phyloP scores from a whole-genome alignment of 805 yeast species.

The Priceomyces carsonii region DNA sequence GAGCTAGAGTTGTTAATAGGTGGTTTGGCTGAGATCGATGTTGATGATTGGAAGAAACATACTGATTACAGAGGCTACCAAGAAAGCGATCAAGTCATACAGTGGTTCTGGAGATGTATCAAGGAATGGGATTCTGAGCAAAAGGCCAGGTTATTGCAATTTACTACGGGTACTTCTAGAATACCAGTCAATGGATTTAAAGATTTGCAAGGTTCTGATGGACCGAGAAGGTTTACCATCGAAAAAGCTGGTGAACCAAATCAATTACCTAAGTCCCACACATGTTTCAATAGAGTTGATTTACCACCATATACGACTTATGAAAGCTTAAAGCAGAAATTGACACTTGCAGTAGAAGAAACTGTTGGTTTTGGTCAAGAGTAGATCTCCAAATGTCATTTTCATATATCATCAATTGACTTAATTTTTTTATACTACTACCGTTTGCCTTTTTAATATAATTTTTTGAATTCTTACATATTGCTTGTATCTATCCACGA shows the following conservation, averaged over 20 bases:
- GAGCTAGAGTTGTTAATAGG: constrained; percentile 96
- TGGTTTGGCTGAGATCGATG: constrained; percentile 96
- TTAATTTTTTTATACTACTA: neutral
- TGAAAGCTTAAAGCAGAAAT: constrained; percentile 82
- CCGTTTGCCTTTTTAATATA: neutral
- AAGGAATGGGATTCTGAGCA: constrained; percentile 95
- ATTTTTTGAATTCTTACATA: neutral
- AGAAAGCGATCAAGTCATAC: constrained; percentile 93
- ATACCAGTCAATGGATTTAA: constrained; percentile 99
- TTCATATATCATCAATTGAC: neutral
- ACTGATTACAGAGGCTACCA: constrained; percentile 98
- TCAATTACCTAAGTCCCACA: constrained; percentile 95
- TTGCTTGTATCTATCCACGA: no score
- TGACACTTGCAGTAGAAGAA: constrained; percentile 96
- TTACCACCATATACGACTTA: constrained; percentile 89
- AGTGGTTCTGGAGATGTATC: constrained; percentile 98
- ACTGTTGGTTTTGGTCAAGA: constrained; percentile 99
- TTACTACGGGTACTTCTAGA: constrained; percentile 98
- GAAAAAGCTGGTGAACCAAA: constrained; percentile 95
- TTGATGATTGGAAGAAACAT: constrained; percentile 98
- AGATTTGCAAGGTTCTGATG: constrained; percentile 98
- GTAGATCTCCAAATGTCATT: constrained; percentile 31
- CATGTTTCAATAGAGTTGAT: constrained; percentile 98
- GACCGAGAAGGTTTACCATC: constrained; percentile 97
- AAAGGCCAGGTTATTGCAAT: constrained; percentile 91